Conservation (phyloP, 1,284 basidiomycete genomes). For the Butyriboletus regius region DNA sequence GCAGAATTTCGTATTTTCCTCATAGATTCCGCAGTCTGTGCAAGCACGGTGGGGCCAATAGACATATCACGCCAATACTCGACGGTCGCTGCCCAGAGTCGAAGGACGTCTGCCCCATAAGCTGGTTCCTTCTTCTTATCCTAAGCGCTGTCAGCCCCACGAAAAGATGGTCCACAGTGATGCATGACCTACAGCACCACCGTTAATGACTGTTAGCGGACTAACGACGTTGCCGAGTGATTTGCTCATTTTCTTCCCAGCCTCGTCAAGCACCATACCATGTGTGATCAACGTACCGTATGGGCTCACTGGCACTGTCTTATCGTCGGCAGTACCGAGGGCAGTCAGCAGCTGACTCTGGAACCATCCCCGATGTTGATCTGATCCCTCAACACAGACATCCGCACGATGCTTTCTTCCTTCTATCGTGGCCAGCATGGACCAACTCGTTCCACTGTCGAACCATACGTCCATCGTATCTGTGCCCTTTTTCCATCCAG, state of each 20-base stretch:
- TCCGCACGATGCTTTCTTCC: conserved; percentile 57
- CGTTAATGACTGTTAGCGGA: conserved; percentile 74
- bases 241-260: conserved; percentile 98
- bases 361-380: conserved; percentile 99
- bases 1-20: conserved; percentile 84
- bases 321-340: conserved; percentile 46
- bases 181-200: conserved; percentile 57
- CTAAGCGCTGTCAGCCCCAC: conserved; percentile 34
- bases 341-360: conserved; percentile 89
- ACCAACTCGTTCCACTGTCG: conserved; percentile 95
- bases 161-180: not conserved
- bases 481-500: conserved; percentile 65
- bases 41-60: conserved; percentile 73
- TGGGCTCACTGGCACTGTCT: conserved; percentile 45
- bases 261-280: conserved; percentile 90
- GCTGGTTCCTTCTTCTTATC: conserved; percentile 64
- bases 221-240: conserved; percentile 87
- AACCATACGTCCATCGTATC: conserved; percentile 99
- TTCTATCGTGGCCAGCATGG: conserved; percentile 49
- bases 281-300: conserved; percentile 87
- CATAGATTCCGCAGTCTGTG: conserved; percentile 71
- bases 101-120: conserved; percentile 80
- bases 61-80: conserved; percentile 87
- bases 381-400: conserved; percentile 89
- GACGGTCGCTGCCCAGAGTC: conserved; percentile 87